phyloP scores from a whole-genome alignment of 2,329 filamentous ascomycete species.

The Fusarium penzigii region DNA sequence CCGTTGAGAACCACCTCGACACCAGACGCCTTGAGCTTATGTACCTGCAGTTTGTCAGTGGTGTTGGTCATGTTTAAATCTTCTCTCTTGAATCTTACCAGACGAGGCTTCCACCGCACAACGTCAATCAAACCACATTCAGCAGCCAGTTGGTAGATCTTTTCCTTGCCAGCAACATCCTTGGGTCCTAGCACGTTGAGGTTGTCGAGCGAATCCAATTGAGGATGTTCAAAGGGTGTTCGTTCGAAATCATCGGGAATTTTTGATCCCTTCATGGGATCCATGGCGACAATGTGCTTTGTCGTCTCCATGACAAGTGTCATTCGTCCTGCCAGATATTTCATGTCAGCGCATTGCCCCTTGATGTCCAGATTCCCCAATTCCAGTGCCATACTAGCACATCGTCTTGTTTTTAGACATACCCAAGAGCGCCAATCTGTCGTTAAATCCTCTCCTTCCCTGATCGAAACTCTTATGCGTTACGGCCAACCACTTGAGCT shows the following conservation, averaged over 20 bases:
- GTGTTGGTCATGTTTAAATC: neutral
- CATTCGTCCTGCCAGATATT: constrained; percentile 33
- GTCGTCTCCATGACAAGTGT: constrained; percentile 41
- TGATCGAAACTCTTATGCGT: constrained; percentile 99
- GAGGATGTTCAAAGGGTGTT: constrained; percentile 68
- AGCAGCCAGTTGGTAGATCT: constrained; percentile 67
- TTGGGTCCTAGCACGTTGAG: constrained; percentile 62
- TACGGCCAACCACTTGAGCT: constrained; percentile 94
- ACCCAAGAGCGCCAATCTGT: constrained; percentile 88
- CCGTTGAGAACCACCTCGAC: constrained; percentile 73
- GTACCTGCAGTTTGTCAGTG: constrained; percentile 43
- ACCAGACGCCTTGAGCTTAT: constrained; percentile 73
- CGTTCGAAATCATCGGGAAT: constrained; percentile 55
- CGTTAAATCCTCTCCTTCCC: constrained; percentile 90
- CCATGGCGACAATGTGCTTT: constrained; percentile 39
- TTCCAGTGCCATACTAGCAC: neutral
- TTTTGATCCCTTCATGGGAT: constrained; percentile 27
- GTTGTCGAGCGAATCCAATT: constrained; percentile 72
- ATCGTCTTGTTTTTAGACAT: constrained; percentile 27
- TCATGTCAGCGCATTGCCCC: constrained; percentile 11
- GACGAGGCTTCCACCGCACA: constrained; percentile 83
- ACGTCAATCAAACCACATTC: constrained; percentile 73
- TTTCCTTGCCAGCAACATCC: constrained; percentile 62
- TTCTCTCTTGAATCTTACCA: constrained; percentile 55
- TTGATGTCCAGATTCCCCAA: neutral